Evolutionary conservation across 78 protist genomes (phyloP).

Genomic region (Anaeramoeba flamelloides): DNA sequence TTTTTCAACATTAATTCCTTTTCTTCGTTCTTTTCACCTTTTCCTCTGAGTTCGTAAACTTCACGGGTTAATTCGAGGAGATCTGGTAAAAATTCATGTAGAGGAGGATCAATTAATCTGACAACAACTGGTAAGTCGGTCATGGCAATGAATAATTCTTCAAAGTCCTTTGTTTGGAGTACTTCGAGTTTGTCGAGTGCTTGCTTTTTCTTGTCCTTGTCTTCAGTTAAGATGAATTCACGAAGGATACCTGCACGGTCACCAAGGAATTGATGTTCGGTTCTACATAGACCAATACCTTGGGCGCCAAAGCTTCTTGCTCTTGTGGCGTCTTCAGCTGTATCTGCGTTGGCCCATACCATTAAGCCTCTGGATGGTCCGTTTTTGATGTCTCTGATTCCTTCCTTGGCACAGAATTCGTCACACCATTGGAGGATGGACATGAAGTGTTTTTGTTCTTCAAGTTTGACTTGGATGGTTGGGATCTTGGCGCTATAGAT

Average conservation of each 20-base stretch:
- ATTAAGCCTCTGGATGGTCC: too few species aligned
- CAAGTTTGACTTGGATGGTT: too few species aligned
- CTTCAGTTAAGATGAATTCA: constrained; percentile 48
- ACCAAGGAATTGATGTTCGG: constrained; percentile 65
- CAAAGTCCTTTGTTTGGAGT: constrained; percentile 25
- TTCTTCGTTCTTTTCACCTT: too few species aligned
- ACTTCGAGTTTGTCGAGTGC: constrained; percentile 46
- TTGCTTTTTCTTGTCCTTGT: constrained; percentile 8
- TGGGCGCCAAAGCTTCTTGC: constrained; percentile 30
- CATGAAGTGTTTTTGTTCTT: too few species aligned
- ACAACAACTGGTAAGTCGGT: constrained; percentile 37
- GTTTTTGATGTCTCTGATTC: too few species aligned
- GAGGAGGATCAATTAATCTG: constrained; percentile 74
- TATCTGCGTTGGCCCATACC: constrained; percentile 19
- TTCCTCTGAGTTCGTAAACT: constrained; percentile 12
- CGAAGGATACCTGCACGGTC: constrained; percentile 32
- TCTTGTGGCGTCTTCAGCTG: constrained; percentile 20
- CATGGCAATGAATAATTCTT: constrained; percentile 37
- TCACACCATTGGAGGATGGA: too few species aligned
- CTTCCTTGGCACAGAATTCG: too few species aligned
- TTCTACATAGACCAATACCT: constrained; percentile 49
- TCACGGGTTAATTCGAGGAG: constrained; percentile 5
- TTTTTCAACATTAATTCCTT: constrained; percentile 8
- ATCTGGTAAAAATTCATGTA: constrained; percentile 54
- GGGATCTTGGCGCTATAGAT: constrained; percentile 25